Base-by-base conservation (phyloP, 2,329 filamentous ascomycete genomes). In the Phialemoniopsis sp. region DNA sequence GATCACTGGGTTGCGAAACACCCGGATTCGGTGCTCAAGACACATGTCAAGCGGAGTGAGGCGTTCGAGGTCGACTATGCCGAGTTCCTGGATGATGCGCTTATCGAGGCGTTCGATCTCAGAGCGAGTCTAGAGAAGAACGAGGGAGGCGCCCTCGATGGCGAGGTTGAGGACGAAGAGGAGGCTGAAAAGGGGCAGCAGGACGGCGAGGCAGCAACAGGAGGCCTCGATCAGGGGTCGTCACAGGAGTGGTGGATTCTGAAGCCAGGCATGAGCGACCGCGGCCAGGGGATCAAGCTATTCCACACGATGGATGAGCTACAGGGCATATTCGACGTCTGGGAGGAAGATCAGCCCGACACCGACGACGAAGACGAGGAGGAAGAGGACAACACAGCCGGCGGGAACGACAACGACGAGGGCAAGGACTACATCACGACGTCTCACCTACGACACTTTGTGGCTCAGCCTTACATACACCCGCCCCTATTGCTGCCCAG, bases 251-350 rank as follows among this genome's bases (percentile, higher is more conserved):
- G 91, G 91, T 98, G 93, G 93, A 97, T 98, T 49, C 63, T 98
- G 43, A 98, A 98, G 64, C 91, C 93, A 1, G 86, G 91, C 8
- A 97, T 98, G 93, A 95, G 89, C 60, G 93, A 98, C 58, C 78
- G 91, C 17, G 93, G 91, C 0, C 90, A 96, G 58, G 93, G 93
- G 1, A 96, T 98, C 42, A 70, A 88, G 30, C 68, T 98, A 1
- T 98, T 98, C 61, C 87, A 80, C 52, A 88, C 81, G 3, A 87
- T 93, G 68, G 81, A 84, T 40, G 83, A 95, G 56, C 67, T 98
- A n/a, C 84, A 85, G 44, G 73, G 58, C 13, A 93, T 98, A 39
- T 98, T 97, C 55, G 89, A 96, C 50, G 83, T 79, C 41, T 98
- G 93, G 89, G 91, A 96, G 58, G 80, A 71, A 13, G 78, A 80